Percentiles rank a stretch among this genome's conserved stretches.
phyloP scores from a whole-genome alignment of 352 stramenopile genomes.

The Globisporangium canariense region DNA sequence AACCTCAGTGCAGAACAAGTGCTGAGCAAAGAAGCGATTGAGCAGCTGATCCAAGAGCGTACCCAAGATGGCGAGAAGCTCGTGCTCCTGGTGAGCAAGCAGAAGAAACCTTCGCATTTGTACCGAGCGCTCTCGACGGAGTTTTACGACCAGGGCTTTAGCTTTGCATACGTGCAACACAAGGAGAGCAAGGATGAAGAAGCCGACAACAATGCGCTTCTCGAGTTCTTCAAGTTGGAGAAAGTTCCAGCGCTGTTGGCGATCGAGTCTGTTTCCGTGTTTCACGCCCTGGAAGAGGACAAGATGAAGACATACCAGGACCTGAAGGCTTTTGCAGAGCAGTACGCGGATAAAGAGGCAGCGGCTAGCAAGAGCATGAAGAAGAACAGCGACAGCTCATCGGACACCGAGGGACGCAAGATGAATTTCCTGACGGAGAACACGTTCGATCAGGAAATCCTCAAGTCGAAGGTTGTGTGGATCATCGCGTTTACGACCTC shows the following conservation, averaged over 20 bases:
- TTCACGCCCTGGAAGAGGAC: constrained; percentile 27
- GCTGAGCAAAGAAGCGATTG: constrained; percentile 21
- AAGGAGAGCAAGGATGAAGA: constrained; percentile 15
- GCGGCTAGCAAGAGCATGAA: constrained; percentile 12
- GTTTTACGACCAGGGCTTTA: constrained; percentile 41
- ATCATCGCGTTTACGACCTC: constrained; percentile 58
- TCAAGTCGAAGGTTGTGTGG: constrained; percentile 53
- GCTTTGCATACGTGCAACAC: constrained; percentile 51
- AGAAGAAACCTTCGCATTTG: constrained; percentile 51
- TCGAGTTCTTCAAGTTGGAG: constrained; percentile 29
- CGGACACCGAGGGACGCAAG: neutral
- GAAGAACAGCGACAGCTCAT: constrained; percentile 9
- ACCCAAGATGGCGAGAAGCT: constrained; percentile 24
- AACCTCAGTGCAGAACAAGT: constrained; percentile 20
- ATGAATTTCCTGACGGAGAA: constrained; percentile 38
- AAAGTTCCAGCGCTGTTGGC: constrained; percentile 47
- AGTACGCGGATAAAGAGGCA: constrained; percentile 29
- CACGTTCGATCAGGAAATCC: constrained; percentile 52
- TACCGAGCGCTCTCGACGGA: constrained; percentile 62
- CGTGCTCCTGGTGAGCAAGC: constrained; percentile 61
- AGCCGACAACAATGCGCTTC: constrained; percentile 27
- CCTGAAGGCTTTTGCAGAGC: constrained; percentile 51
- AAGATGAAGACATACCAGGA: constrained; percentile 57
- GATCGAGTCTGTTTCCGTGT: constrained; percentile 34
- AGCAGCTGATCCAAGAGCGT: constrained; percentile 20